phyloP scores from a whole-genome alignment of 1,284 basidiomycete genomes.

The Entoloma clypeatum region DNA sequence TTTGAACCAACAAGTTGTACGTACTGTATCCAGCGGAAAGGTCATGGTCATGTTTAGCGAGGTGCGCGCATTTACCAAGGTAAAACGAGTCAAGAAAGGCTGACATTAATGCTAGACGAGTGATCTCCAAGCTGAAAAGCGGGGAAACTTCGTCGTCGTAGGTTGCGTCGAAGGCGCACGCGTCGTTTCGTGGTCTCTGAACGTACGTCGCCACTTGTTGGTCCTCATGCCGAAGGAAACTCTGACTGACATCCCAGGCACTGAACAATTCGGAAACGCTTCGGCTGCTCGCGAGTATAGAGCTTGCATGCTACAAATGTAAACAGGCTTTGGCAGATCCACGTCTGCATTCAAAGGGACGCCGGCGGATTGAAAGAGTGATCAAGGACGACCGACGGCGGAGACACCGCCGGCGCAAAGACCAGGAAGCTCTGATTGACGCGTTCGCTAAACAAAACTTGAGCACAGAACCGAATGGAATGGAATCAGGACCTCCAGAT shows the following conservation, averaged over 20 bases:
- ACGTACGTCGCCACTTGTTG: constrained; percentile 41
- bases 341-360: constrained; percentile 53
- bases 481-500: constrained; percentile 15
- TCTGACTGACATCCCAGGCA: constrained; percentile 42
- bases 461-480: constrained; percentile 29
- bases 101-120: constrained; percentile 43
- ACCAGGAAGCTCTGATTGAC: constrained; percentile 74
- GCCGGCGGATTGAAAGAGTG: constrained; percentile 66
- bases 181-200: constrained; percentile 81
- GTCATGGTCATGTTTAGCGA: constrained; percentile 67
- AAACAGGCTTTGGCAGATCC: constrained; percentile 64
- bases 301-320: constrained; percentile 73
- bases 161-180: constrained; percentile 66
- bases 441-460: constrained; percentile 66
- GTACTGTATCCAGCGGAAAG: constrained; percentile 61
- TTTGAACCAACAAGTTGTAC: constrained; percentile 49
- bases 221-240: background rate
- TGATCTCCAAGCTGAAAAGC: constrained; percentile 76
- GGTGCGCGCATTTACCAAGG: no score
- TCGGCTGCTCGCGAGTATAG: constrained; percentile 72
- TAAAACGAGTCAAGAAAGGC: no score
- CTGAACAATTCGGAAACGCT: constrained; percentile 77
- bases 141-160: constrained; percentile 79
- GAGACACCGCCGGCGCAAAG: constrained; percentile 73
- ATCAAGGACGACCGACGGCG: constrained; percentile 78